These are phyloP conservation scores for Myriangium duriaei DNA, from an alignment of 2,329 filamentous ascomycete genomes.

Conservation along the genomic window DNA sequence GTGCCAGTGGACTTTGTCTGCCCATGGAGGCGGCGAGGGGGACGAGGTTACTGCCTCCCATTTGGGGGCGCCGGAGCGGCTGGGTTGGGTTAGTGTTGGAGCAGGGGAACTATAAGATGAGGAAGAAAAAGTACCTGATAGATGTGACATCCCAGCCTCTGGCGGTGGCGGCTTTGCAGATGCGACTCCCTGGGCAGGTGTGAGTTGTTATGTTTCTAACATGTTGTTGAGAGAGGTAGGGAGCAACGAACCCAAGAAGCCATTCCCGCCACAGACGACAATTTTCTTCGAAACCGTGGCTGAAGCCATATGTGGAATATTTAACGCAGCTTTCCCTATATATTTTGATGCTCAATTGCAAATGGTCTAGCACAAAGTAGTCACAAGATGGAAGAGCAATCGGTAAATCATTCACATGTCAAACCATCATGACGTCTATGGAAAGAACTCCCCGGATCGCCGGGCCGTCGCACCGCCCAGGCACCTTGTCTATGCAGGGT, in stretches of 20 bases:
- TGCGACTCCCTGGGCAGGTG: conserved; percentile 57
- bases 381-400: no score
- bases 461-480: conserved; percentile 8
- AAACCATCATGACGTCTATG: conserved; percentile 8
- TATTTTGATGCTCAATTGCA: no score
- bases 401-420: conserved; percentile 6
- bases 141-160: conserved; percentile 88
- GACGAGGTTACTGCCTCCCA: conserved; percentile 74
- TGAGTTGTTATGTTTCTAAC: no score
- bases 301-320: no score
- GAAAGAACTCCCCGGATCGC: background rate
- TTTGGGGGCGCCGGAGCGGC: conserved; percentile 77
- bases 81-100: conserved; percentile 25
- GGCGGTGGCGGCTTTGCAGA: conserved; percentile 78
- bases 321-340: no score
- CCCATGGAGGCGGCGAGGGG: conserved; percentile 62
- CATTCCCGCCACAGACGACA: conserved; percentile 85
- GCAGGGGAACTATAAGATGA: background rate
- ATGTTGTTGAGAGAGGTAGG: no score
- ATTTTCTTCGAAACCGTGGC: conserved; percentile 58
- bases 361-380: no score
- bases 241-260: conserved; percentile 56
- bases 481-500: background rate
- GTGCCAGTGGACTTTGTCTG: conserved; percentile 72
- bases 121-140: conserved; percentile 53